Conservation (phyloP, 148 eudicot genomes). For the Cornus florida region DNA sequence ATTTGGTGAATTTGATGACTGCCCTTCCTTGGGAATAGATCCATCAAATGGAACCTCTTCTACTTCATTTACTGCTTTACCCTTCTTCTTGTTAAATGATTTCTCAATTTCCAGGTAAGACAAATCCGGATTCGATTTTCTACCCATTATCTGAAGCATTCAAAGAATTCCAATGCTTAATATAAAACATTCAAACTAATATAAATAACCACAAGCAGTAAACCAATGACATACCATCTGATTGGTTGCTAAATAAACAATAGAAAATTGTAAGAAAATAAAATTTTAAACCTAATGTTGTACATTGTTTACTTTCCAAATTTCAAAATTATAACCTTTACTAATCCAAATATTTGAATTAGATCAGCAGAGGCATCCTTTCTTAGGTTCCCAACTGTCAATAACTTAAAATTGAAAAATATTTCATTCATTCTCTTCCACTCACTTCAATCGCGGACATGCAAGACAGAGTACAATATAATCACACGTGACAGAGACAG, state of each 20-base stretch:
- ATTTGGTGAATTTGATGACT: constrained; percentile 26
- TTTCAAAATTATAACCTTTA: not conserved
- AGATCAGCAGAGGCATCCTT: not conserved
- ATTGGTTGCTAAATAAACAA: not conserved
- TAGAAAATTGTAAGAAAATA: not conserved
- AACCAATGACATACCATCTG: not conserved
- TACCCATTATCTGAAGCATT: constrained; percentile 72
- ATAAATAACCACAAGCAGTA: not conserved
- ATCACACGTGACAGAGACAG: no score
- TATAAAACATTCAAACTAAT: not conserved
- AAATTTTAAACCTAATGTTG: not conserved
- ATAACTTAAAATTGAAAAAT: no score
- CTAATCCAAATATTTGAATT: not conserved
- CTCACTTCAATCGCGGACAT: no score
- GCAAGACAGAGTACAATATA: no score
- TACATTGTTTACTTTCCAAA: not conserved
- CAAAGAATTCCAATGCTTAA: constrained; percentile 8
- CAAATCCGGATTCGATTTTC: constrained; percentile 67
- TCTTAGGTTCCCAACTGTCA: no score
- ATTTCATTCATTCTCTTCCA: no score
- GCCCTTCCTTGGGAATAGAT: constrained; percentile 29
- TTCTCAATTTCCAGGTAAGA: constrained; percentile 83
- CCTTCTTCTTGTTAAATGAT: constrained; percentile 61
- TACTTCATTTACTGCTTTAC: constrained; percentile 51
- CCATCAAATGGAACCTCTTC: constrained; percentile 82